Percentiles rank a stretch among this genome's conserved stretches.
phyloP scores from a whole-genome alignment of 2,329 filamentous ascomycete genomes.

The Trichoderma guizhouense region DNA sequence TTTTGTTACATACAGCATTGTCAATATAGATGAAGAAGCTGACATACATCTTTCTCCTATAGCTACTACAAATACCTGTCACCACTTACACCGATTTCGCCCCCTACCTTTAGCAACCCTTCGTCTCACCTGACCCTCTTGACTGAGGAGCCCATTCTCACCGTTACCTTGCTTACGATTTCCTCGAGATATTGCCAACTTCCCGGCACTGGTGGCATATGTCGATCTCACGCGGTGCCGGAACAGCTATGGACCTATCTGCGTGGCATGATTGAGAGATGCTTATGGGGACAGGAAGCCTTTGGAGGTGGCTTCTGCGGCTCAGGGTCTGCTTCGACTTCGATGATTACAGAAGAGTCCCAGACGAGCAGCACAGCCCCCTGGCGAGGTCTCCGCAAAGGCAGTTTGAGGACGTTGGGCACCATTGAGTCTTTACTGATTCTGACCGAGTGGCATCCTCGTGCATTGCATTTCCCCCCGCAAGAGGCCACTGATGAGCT shows the following conservation, averaged over 20 bases:
- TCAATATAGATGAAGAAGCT: background rate
- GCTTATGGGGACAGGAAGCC: conserved; percentile 94
- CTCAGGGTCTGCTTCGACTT: conserved; percentile 50
- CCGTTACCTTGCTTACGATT: conserved; percentile 87
- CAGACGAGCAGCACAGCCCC: conserved; percentile 67
- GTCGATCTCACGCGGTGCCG: conserved; percentile 86
- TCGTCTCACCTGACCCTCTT: conserved; percentile 75
- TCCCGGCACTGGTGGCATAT: conserved; percentile 73
- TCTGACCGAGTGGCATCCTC: conserved; percentile 94
- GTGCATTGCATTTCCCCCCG: conserved; percentile 88
- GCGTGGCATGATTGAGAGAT: conserved; percentile 89
- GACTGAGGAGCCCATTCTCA: conserved; percentile 87
- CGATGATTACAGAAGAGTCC: conserved; percentile 46
- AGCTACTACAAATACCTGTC: conserved; percentile 90
- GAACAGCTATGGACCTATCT: conserved; percentile 94
- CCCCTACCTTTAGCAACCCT: conserved; percentile 84
- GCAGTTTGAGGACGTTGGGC: conserved; percentile 81
- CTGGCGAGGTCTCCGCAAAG: conserved; percentile 67
- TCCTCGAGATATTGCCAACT: conserved; percentile 82
- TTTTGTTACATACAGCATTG: background rate
- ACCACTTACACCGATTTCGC: conserved; percentile 88
- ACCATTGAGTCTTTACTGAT: conserved; percentile 94
- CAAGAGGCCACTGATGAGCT: conserved; percentile 70
- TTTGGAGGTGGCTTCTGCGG: conserved; percentile 86
- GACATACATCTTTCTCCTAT: background rate